Evolutionary conservation across 2,329 filamentous ascomycete species (phyloP).

Genomic region (Coniochaeta sp.): DNA sequence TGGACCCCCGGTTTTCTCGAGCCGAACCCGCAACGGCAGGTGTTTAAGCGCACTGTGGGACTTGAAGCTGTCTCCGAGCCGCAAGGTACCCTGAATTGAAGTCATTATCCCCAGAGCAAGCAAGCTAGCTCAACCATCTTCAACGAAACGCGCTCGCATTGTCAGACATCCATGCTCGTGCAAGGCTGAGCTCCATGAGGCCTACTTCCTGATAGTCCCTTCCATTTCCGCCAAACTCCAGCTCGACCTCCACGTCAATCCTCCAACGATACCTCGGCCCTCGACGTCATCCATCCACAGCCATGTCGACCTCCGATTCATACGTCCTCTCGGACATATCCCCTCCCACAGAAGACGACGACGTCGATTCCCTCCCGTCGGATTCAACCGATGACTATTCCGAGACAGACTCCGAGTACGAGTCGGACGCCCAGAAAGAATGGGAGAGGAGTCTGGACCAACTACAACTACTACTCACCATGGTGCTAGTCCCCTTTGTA

Average conservation of each 20-base stretch:
- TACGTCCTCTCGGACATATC: conserved; percentile 43
- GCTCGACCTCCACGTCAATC: neutral
- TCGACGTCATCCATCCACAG: neutral
- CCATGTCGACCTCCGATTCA: conserved; percentile 33
- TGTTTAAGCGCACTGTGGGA: neutral
- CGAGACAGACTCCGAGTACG: conserved; percentile 49
- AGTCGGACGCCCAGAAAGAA: conserved; percentile 85
- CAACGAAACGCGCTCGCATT: neutral
- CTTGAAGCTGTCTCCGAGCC: neutral
- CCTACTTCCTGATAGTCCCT: neutral
- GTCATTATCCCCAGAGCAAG: neutral
- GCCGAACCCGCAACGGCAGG: neutral
- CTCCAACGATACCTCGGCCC: neutral
- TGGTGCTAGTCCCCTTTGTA: conserved; percentile 89
- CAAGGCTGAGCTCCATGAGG: neutral
- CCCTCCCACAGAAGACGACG: conserved; percentile 39
- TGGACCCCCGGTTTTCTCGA: neutral
- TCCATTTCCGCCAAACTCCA: too few species aligned
- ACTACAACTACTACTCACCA: conserved; percentile 83
- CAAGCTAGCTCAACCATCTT: neutral
- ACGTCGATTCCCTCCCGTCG: conserved; percentile 59
- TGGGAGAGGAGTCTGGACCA: conserved; percentile 95
- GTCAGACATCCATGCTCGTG: neutral
- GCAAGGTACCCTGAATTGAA: neutral
- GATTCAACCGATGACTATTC: conserved; percentile 43